phyloP scores from a whole-genome alignment of 1,139 yeast genomes.

The Hansenula lynferdii region DNA sequence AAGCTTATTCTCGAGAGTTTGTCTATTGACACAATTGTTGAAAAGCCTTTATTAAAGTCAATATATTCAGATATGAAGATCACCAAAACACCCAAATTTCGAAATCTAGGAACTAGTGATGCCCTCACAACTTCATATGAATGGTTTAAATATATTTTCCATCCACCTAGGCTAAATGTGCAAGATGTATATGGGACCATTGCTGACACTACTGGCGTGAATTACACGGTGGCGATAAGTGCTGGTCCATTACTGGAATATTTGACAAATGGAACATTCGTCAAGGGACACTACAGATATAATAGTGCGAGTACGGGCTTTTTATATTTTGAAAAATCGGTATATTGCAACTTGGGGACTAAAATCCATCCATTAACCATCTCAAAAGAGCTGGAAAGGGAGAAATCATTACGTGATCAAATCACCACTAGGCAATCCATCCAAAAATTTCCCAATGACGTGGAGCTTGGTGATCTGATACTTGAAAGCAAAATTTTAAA shows the following conservation, averaged over 20 bases:
- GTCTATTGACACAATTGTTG: neutral
- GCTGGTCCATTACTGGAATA: conserved; percentile 49
- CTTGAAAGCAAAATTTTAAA: neutral
- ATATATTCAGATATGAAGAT: neutral
- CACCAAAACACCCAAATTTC: neutral
- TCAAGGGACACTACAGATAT: no score
- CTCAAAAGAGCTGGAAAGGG: neutral
- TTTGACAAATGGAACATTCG: conserved; percentile 45
- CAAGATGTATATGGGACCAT: conserved; percentile 53
- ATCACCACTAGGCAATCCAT: neutral
- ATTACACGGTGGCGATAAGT: conserved; percentile 39
- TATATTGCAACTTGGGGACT: conserved; percentile 26
- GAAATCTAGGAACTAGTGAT: neutral
- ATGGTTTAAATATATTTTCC: conserved; percentile 49
- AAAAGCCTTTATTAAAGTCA: neutral
- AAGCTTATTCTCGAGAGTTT: neutral
- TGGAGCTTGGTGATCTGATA: neutral
- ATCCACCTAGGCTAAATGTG: conserved; percentile 49
- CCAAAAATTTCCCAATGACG: neutral
- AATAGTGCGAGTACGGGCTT: neutral
- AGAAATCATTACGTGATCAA: neutral
- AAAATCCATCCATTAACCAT: conserved; percentile 19
- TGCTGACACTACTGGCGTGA: no score
- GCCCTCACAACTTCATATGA: conserved; percentile 49
- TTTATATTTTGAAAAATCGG: conserved; percentile 33